Evolutionary conservation across 2,329 filamentous ascomycete genomes (phyloP).

Genomic region (Aspergillus fijiensis): DNA sequence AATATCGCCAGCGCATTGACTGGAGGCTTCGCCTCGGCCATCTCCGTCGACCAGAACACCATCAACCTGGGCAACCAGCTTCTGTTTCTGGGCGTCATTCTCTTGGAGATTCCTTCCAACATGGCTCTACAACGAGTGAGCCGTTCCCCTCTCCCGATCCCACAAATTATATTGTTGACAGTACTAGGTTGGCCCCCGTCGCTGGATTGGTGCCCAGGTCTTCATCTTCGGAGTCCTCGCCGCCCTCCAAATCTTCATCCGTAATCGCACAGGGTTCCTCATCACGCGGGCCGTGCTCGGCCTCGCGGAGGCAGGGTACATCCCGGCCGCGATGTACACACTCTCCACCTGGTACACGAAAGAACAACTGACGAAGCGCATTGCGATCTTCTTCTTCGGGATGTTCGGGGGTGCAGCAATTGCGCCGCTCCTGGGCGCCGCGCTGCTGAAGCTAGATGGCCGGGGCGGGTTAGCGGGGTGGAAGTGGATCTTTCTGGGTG

Average conservation of each 20-base stretch:
- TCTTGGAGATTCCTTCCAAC: conserved; percentile 55
- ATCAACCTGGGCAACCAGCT: conserved; percentile 56
- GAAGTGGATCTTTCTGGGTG: conserved; percentile 54
- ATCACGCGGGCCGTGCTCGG: conserved; percentile 48
- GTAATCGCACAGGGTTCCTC: conserved; percentile 47
- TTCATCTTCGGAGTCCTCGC: conserved; percentile 51
- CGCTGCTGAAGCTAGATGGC: conserved; percentile 49
- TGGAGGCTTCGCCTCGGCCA: conserved; percentile 47
- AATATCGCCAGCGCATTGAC: conserved; percentile 55
- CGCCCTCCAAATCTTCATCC: conserved; percentile 47
- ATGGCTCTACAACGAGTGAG: conserved; percentile 31
- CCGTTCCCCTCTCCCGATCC: not conserved
- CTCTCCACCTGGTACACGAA: conserved; percentile 54
- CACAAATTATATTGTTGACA: conserved; percentile 2
- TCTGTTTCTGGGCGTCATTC: conserved; percentile 53
- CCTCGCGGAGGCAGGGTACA: conserved; percentile 53
- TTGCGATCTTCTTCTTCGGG: conserved; percentile 55
- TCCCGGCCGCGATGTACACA: conserved; percentile 53
- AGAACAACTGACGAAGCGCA: conserved; percentile 47
- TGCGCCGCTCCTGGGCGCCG: conserved; percentile 51
- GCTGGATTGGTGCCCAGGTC: conserved; percentile 53
- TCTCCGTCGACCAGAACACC: conserved; percentile 46
- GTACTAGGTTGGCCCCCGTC: conserved; percentile 44
- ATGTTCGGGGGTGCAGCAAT: conserved; percentile 55
- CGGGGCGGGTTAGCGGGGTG: conserved; percentile 46